Evolutionary conservation across 805 yeast species (phyloP).

Genomic region (Kluyveromyces wickerhamii): DNA sequence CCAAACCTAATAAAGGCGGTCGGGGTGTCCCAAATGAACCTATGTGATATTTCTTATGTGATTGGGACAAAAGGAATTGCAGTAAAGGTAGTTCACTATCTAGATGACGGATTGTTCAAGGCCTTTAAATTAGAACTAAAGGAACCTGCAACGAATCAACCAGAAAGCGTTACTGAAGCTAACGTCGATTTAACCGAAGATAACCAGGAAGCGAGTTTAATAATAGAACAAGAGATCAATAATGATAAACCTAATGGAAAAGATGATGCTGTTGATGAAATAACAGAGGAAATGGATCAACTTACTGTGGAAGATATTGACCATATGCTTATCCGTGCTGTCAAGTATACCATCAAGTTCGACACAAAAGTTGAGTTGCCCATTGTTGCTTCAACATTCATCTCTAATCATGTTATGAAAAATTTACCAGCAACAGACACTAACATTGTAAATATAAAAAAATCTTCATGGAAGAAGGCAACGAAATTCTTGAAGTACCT

Average conservation of each 20-base stretch:
- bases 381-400: slow-evolving; percentile 62
- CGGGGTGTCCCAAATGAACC: slow-evolving; percentile 48
- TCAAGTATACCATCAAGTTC: slow-evolving; percentile 58
- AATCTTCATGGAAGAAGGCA: slow-evolving; percentile 84
- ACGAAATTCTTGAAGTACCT: slow-evolving; percentile 78
- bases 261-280: slow-evolving; percentile 13
- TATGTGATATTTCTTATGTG: slow-evolving; percentile 38
- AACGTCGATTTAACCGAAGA: slow-evolving; percentile 6
- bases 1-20: slow-evolving; percentile 67
- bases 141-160: slow-evolving; percentile 33
- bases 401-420: slow-evolving; percentile 58
- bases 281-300: slow-evolving; percentile 33
- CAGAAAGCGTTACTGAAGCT: slow-evolving; percentile 6
- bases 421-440: slow-evolving; percentile 66
- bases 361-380: slow-evolving; percentile 51
- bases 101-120: slow-evolving; percentile 56
- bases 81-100: slow-evolving; percentile 58
- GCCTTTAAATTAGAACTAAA: slow-evolving; percentile 39
- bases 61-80: slow-evolving; percentile 73
- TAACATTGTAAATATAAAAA: slow-evolving; percentile 53
- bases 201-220: slow-evolving; percentile 7
- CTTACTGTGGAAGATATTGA: slow-evolving; percentile 63
- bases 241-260: slow-evolving; percentile 2
- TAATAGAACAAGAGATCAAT: slow-evolving; percentile 6
- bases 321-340: slow-evolving; percentile 60